These are phyloP conservation scores for Ophiostoma perfectum DNA, from an alignment of 2,329 filamentous ascomycete genomes.

Conservation along the genomic window DNA sequence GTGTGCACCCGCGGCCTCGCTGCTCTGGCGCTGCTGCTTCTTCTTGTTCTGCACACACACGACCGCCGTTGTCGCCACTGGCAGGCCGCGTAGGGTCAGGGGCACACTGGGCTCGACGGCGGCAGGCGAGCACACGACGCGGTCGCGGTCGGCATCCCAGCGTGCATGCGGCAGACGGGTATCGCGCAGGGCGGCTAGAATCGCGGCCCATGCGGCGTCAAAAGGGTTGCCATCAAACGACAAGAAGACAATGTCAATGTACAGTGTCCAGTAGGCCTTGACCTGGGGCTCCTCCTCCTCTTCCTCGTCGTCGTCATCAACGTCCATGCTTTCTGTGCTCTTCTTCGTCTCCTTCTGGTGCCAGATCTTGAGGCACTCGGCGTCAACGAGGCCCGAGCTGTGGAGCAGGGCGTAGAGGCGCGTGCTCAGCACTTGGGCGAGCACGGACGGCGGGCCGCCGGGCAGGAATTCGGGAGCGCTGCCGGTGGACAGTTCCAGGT, in stretches of 20 bases:
- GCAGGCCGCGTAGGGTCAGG: slow-evolving; percentile 60
- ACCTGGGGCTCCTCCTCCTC: slow-evolving; percentile 38
- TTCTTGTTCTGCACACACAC: slow-evolving; percentile 59
- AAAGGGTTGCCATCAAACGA: slow-evolving; percentile 89
- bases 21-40: slow-evolving; percentile 43
- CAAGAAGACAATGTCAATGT: slow-evolving; percentile 92
- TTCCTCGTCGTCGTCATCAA: slow-evolving; percentile 27
- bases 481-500: slow-evolving; percentile 86
- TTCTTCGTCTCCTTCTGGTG: slow-evolving; percentile 41
- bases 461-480: slow-evolving; percentile 82
- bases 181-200: slow-evolving; percentile 73
- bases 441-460: slow-evolving; percentile 69
- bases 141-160: slow-evolving; percentile 79
- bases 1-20: slow-evolving; percentile 38
- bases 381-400: slow-evolving; percentile 60
- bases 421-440: slow-evolving; percentile 81
- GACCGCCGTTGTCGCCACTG: slow-evolving; percentile 70
- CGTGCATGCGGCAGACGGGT: slow-evolving; percentile 71
- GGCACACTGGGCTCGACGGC: slow-evolving; percentile 34
- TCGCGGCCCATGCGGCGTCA: slow-evolving; percentile 81
- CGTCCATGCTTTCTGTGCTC: slow-evolving; percentile 34
- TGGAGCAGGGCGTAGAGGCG: slow-evolving; percentile 72
- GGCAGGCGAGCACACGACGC: slow-evolving; percentile 62
- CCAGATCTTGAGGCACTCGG: slow-evolving; percentile 67
- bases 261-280: slow-evolving; percentile 90